Evolutionary conservation across 495 filamentous ascomycete genomes (phyloP), one percentile per base, ranked within the genome.

Genomic region (Penicillium pancosmium): DNA sequence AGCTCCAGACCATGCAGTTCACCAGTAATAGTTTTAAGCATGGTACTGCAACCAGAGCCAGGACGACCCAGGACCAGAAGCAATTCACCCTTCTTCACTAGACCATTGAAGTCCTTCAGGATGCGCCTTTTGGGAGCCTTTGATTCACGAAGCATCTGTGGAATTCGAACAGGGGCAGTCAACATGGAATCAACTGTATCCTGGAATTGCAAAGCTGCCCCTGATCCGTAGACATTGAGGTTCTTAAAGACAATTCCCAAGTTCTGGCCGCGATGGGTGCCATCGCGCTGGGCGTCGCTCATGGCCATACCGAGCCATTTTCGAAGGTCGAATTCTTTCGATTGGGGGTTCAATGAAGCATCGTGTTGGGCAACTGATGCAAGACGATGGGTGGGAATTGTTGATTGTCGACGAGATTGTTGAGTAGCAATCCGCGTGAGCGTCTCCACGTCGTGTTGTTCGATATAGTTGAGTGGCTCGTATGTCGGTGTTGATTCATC

Each of bases 161-260:
- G 60, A 12, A 76, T 48, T 8, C 77, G 73, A 38, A 81, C 67
- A 1, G 78, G 82, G 0, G 73, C 64, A 12, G 71, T 68, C n/a
- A 84, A 44, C 6, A 78, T 59, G 9, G 74, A 74, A 23, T 66
- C 67, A 12, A 85, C 78, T 1, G 77, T 82, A 11, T 79, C 66
- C 52, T 86, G 83, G 0, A 82, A 68, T 40, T 83, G 78, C 21
- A 84, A 58, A 0, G 80, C 80, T 12, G 77, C 68, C 0, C 82
- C 82, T 6, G 78, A 76, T 10, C 82, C 83, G 19, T 72, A 79
- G 4, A 86, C 76, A 50, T 71, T 74, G 9, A 86, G 66, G 31
- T 83, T 65, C 40, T 72, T 76, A 66, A 84, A 82, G 5, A 72
- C 60, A 25, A 84, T 67, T 15, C 82, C 77, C 2, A 77, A 60